A percentile compares a stretch with the other conserved stretches of the same genome.
Conservation (phyloP, 2,329 filamentous ascomycete genomes). For the Calonectria leucothoes region DNA sequence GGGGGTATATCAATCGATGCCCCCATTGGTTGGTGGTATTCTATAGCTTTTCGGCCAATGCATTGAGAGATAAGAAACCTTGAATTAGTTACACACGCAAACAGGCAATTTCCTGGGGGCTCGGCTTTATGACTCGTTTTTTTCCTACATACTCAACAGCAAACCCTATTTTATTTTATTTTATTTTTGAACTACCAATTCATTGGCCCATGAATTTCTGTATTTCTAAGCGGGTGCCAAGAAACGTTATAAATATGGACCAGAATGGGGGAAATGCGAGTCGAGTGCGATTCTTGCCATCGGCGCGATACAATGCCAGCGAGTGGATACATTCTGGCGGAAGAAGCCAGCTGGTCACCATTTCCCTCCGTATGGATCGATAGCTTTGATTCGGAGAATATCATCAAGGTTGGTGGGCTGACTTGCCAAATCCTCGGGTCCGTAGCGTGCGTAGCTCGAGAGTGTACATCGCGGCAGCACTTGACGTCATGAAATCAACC, state of each 20-base stretch:
- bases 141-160: neutral
- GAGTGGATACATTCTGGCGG: neutral
- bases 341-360: neutral
- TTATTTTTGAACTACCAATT: no score
- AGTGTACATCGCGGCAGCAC: neutral
- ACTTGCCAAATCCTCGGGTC: neutral
- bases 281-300: neutral
- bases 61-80: neutral
- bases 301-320: neutral
- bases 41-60: neutral
- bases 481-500: neutral
- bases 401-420: neutral
- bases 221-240: neutral
- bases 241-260: neutral
- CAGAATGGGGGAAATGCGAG: neutral
- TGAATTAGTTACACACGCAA: neutral
- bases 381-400: neutral
- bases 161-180: neutral
- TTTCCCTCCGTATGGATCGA: neutral
- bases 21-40: neutral
- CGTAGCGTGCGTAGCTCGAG: neutral
- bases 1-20: neutral
- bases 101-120: neutral
- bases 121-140: neutral
- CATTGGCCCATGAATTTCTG: neutral